A percentile compares a stretch with the other conserved stretches of the same genome.
phyloP scores from a whole-genome alignment of 192 early-diverging fungal species.

The Thoreauomyces humboldtii region DNA sequence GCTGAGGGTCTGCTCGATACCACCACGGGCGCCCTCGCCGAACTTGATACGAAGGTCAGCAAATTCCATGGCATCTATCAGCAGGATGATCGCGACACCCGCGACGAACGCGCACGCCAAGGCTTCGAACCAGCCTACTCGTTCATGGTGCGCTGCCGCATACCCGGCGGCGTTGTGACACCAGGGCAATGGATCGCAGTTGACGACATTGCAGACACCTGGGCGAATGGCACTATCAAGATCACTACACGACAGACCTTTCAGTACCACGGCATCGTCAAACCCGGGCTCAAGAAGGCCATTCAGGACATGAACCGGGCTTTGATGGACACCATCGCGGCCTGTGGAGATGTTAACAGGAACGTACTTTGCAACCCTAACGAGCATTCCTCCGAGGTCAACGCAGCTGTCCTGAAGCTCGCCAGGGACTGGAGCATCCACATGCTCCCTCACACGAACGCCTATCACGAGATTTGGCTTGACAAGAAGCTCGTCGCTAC shows the following conservation, averaged over 20 bases:
- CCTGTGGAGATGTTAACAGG: constrained; percentile 97
- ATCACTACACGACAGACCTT: constrained; percentile 95
- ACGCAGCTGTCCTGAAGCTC: constrained; percentile 76
- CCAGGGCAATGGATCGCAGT: constrained; percentile 91
- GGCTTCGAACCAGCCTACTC: constrained; percentile 89
- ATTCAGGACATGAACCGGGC: constrained; percentile 91
- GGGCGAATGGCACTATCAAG: constrained; percentile 88
- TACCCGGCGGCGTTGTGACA: constrained; percentile 87
- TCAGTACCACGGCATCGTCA: constrained; percentile 95
- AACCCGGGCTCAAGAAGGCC: constrained; percentile 80
- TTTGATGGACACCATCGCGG: constrained; percentile 88
- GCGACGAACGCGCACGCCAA: constrained; percentile 77
- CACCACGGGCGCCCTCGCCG: constrained; percentile 78
- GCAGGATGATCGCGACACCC: constrained; percentile 95
- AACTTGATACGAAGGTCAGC: constrained; percentile 87
- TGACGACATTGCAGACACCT: constrained; percentile 81
- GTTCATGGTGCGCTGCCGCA: constrained; percentile 96
- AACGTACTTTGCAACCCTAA: constrained; percentile 94
- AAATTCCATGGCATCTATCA: constrained; percentile 98
- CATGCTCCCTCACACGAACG: constrained; percentile 79
- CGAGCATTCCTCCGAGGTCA: constrained; percentile 74
- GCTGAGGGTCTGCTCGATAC: constrained; percentile 76
- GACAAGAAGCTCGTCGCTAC: constrained; percentile 81
- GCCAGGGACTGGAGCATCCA: constrained; percentile 69
- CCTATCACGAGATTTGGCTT: constrained; percentile 98